These are phyloP conservation scores for Endoconidiophora polonica DNA, from an alignment of 2,329 filamentous ascomycete genomes.

Conservation along the genomic window DNA sequence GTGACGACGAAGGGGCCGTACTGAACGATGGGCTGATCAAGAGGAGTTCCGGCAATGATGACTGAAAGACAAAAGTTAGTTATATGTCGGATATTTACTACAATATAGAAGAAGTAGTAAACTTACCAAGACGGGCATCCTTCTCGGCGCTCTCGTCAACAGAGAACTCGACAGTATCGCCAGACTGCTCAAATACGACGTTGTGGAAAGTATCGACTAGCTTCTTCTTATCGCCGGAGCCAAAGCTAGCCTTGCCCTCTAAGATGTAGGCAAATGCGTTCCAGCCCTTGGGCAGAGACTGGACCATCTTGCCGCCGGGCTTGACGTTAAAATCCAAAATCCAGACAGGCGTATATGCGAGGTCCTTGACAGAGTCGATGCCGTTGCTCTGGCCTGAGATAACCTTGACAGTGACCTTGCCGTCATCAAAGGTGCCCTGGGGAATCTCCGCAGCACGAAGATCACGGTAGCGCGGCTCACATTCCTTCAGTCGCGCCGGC, in stretches of 20 bases:
- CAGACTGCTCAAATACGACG: slow-evolving; percentile 68
- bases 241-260: slow-evolving; percentile 53
- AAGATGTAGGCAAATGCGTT: slow-evolving; percentile 82
- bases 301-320: slow-evolving; percentile 61
- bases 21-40: slow-evolving; percentile 67
- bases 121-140: slow-evolving; percentile 31
- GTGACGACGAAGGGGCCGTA: slow-evolving; percentile 75
- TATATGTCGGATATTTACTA: background rate
- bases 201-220: slow-evolving; percentile 62
- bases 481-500: slow-evolving; percentile 63
- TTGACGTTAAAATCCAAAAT: slow-evolving; percentile 66
- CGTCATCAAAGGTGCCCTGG: slow-evolving; percentile 49
- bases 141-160: slow-evolving; percentile 49
- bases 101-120: background rate
- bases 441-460: slow-evolving; percentile 68
- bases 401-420: slow-evolving; percentile 67
- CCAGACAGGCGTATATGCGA: slow-evolving; percentile 97
- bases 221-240: slow-evolving; percentile 31
- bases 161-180: slow-evolving; percentile 56
- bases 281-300: slow-evolving; percentile 64
- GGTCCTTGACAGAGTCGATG: slow-evolving; percentile 70
- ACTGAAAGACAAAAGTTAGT: slow-evolving; percentile 24
- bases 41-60: slow-evolving; percentile 60
- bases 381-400: slow-evolving; percentile 76
- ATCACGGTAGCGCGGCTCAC: slow-evolving; percentile 86